These are phyloP conservation scores for Phoma sp. DNA, from an alignment of 2,329 filamentous ascomycete genomes.

Conservation along the genomic window DNA sequence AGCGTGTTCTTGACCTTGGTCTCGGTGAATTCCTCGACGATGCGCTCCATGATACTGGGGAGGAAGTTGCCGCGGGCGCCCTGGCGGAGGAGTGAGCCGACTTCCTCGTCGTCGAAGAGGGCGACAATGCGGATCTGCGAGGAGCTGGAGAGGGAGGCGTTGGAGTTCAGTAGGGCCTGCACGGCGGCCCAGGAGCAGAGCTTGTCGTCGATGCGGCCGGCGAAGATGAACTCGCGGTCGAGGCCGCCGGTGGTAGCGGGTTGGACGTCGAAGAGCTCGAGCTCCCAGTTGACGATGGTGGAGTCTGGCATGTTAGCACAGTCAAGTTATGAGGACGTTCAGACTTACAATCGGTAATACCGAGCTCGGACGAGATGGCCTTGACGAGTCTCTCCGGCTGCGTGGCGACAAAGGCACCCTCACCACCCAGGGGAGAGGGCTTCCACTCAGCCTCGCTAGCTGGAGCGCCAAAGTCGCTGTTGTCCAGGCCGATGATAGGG, in stretches of 20 bases:
- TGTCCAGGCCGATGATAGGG: slow-evolving; percentile 89
- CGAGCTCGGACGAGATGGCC: slow-evolving; percentile 80
- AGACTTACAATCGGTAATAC: slow-evolving; percentile 66
- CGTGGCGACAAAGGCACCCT: slow-evolving; percentile 77
- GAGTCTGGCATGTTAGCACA: slow-evolving; percentile 53
- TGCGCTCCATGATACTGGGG: slow-evolving; percentile 78
- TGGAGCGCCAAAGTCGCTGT: slow-evolving; percentile 61
- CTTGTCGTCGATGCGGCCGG: slow-evolving; percentile 95
- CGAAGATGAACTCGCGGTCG: slow-evolving; percentile 93
- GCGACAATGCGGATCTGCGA: slow-evolving; percentile 86
- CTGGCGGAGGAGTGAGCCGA: slow-evolving; percentile 88
- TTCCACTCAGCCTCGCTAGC: slow-evolving; percentile 47
- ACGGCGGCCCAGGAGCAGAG: slow-evolving; percentile 94
- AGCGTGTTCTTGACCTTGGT: slow-evolving; percentile 62
- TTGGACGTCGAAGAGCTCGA: slow-evolving; percentile 92
- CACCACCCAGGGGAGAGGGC: slow-evolving; percentile 61
- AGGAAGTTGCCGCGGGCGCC: slow-evolving; percentile 91
- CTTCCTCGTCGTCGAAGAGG: slow-evolving; percentile 98
- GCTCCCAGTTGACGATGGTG: slow-evolving; percentile 92
- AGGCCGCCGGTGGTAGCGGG: slow-evolving; percentile 84
- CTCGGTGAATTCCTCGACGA: slow-evolving; percentile 71
- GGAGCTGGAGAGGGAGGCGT: slow-evolving; percentile 60
- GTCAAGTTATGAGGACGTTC: too few relatives aligned
- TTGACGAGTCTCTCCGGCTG: slow-evolving; percentile 87
- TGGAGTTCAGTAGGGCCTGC: slow-evolving; percentile 75